phyloP scores from a whole-genome alignment of 2,329 filamentous ascomycete species.

The Aureobasidium uvarum region DNA sequence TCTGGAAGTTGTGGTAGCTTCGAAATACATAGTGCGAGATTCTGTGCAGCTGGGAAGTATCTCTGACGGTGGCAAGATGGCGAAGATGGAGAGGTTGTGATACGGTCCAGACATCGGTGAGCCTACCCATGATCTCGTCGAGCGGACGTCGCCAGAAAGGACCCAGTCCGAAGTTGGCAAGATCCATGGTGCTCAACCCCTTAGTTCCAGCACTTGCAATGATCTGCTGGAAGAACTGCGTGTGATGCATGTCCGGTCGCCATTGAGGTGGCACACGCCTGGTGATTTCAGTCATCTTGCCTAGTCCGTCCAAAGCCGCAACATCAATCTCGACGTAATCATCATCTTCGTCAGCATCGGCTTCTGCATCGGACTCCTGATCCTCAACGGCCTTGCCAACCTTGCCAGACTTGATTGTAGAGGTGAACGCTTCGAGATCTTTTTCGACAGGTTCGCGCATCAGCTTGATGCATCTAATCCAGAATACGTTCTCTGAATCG shows the following conservation, averaged over 20 bases:
- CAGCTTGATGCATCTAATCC: conserved; percentile 43
- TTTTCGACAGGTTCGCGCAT: conserved; percentile 41
- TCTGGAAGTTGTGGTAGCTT: conserved; percentile 52
- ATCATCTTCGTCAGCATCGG: conserved; percentile 29
- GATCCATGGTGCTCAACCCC: conserved; percentile 51
- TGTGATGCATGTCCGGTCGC: conserved; percentile 53
- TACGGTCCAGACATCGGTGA: conserved; percentile 57
- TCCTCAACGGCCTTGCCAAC: conserved; percentile 18
- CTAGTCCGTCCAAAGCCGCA: conserved; percentile 14
- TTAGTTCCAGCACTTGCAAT: conserved; percentile 48
- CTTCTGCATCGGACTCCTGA: conserved; percentile 29
- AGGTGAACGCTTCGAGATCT: conserved; percentile 34
- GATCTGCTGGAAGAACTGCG: conserved; percentile 54
- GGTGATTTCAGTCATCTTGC: conserved; percentile 1
- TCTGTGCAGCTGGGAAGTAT: conserved; percentile 51
- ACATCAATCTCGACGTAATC: conserved; percentile 33
- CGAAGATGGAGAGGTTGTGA: conserved; percentile 59
- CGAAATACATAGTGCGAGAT: conserved; percentile 56
- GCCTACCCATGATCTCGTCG: conserved; percentile 52
- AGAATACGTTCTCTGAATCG: conserved; percentile 30
- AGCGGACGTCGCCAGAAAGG: conserved; percentile 55
- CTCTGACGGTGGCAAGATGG: conserved; percentile 57
- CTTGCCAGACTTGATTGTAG: conserved; percentile 18
- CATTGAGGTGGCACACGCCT: conserved; percentile 52
- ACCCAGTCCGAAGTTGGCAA: conserved; percentile 44